Percentiles rank a stretch among this genome's conserved stretches.
These are phyloP conservation scores for Meyerozyma guilliermondii DNA, from an alignment of 1,139 yeast genomes.

Conservation along the genomic window DNA sequence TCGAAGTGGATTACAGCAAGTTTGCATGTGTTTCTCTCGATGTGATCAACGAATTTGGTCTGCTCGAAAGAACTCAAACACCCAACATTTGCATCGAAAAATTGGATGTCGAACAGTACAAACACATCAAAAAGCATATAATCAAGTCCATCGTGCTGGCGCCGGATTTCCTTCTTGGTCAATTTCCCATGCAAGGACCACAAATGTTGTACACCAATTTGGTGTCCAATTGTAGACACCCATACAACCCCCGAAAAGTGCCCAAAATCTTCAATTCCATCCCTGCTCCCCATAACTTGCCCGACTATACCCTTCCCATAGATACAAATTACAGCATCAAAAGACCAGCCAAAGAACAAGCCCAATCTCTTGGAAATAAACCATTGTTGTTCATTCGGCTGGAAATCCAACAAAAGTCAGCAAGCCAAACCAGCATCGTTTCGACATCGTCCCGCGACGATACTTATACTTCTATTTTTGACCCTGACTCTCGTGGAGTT, in stretches of 20 bases:
- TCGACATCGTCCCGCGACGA: conserved; percentile 20
- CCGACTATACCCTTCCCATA: background rate
- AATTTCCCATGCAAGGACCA: conserved; percentile 34
- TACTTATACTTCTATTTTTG: conserved; percentile 21
- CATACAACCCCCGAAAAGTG: background rate
- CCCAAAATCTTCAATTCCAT: background rate
- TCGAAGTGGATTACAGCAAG: conserved; percentile 28
- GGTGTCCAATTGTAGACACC: conserved; percentile 4
- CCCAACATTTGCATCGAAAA: conserved; percentile 5
- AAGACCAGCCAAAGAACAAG: background rate
- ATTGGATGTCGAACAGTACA: conserved; percentile 20
- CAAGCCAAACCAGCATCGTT: conserved; percentile 26
- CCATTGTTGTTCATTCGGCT: conserved; percentile 1
- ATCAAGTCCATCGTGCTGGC: conserved; percentile 28
- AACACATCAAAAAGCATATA: conserved; percentile 27
- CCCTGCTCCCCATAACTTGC: background rate
- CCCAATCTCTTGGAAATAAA: background rate
- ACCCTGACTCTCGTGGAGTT: conserved; percentile 20
- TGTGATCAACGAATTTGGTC: conserved; percentile 29
- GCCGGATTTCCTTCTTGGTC: conserved; percentile 28
- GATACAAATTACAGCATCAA: background rate
- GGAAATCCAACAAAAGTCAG: conserved; percentile 17
- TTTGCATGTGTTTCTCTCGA: conserved; percentile 31
- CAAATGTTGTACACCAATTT: conserved; percentile 15
- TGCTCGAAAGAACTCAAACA: conserved; percentile 18